These are phyloP conservation scores for Coemansia sp. DNA, from an alignment of 192 early-diverging fungal genomes.

Conservation along the genomic window DNA sequence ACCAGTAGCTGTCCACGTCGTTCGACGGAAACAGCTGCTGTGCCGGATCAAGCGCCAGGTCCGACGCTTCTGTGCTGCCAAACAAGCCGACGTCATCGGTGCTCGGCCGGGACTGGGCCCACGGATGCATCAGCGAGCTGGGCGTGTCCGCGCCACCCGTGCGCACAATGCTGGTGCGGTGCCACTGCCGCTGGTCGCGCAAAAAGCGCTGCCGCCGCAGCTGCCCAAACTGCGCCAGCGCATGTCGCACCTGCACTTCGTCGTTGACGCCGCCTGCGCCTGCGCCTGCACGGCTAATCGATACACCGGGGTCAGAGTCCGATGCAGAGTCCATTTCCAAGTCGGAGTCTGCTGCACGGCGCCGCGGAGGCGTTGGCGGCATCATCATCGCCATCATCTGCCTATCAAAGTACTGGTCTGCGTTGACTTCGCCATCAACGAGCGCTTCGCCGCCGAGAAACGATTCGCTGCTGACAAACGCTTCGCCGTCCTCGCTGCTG, in stretches of 20 bases:
- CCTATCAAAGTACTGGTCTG: conserved; percentile 17
- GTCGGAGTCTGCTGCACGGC: conserved; percentile 15
- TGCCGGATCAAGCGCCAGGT: not conserved
- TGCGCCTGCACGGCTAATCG: not conserved
- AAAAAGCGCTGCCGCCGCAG: conserved; percentile 29
- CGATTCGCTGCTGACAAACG: not conserved
- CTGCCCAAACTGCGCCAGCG: conserved; percentile 30
- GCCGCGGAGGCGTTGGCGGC: conserved; percentile 33
- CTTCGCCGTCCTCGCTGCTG: not conserved
- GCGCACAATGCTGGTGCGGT: not conserved
- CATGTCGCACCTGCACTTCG: conserved; percentile 5
- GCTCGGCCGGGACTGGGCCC: not conserved
- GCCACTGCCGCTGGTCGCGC: conserved; percentile 27
- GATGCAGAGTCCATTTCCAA: conserved; percentile 10
- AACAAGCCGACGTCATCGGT: not conserved
- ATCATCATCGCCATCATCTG: conserved; percentile 19
- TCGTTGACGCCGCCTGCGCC: not conserved
- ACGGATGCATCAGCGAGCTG: not conserved
- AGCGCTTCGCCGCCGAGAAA: not conserved
- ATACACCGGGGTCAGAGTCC: not conserved
- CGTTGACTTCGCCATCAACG: conserved; percentile 1
- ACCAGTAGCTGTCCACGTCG: conserved; percentile 55
- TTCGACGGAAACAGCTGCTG: conserved; percentile 37
- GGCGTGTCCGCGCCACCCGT: not conserved
- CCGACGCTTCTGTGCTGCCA: not conserved